Evolutionary conservation across 2,329 filamentous ascomycete genomes (phyloP), one percentile per base, ranked within the genome.

Genomic region (Neophaeococcomyces aloes): DNA sequence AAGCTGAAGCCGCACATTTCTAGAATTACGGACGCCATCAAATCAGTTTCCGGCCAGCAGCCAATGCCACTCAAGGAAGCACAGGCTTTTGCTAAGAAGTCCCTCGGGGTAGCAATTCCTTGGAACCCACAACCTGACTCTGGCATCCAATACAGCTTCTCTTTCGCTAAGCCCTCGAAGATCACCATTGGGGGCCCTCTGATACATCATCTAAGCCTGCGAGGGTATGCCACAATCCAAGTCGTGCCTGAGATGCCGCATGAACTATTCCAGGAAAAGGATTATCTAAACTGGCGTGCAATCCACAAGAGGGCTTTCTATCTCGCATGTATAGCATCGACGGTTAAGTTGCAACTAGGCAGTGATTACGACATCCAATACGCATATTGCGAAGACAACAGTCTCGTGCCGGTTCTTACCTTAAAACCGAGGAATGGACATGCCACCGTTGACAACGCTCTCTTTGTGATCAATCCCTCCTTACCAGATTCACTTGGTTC

Each of bases 221-320:
- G 82, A 56, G 70, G 72, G 8, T 53, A 63, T 65, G 38, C 62
- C 61, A 70, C 74, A 13, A 71, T 95, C 47, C 89, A 96, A 62
- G 76, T 96, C 73, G 79, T 89, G 4, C 78, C 94, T 13, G 83
- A 83, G 37, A 93, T 98, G 78, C 89, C 91, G 4, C 55, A 68
- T 45, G 66, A 74, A 1, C 65, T 94, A 10, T 88, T 96, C 56
- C 86, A 94, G 58, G 85, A 93, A 34, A 96, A 96, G 65, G 91
- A 98, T 63, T 95, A 89, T 60, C 72, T 88, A 38, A 87, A 94
- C 61, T 75, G 91, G 68, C 78, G 91, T 48, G 96, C 94, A 65
- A 94, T 95, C 59, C 88, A 95, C 66, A 93, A 94, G 57, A 74
- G 88, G 50, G 84, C 91, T 10, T 96, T 89, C 63, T 96, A 93